phyloP scores from a whole-genome alignment of 805 yeast genomes.

The Wickerhamiella sorbophila region DNA sequence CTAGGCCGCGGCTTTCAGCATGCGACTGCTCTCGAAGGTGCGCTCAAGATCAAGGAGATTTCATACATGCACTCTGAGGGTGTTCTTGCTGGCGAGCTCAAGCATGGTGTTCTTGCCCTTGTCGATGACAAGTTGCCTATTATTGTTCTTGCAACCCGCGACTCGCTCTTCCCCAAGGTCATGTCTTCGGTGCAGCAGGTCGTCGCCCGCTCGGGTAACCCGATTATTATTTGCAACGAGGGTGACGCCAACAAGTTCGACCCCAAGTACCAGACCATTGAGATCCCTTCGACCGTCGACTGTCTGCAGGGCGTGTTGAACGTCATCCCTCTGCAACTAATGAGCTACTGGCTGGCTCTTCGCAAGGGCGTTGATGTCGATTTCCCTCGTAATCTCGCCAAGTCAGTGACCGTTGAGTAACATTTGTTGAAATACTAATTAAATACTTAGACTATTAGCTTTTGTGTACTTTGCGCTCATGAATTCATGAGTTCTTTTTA shows the following conservation, averaged over 20 bases:
- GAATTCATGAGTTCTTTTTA: not conserved
- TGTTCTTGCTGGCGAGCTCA: constrained; percentile 96
- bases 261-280: constrained; percentile 38
- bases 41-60: constrained; percentile 93
- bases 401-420: constrained; percentile 93
- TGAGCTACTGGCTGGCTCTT: constrained; percentile 94
- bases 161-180: constrained; percentile 89
- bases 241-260: constrained; percentile 38
- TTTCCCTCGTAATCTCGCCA: constrained; percentile 97
- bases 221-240: constrained; percentile 82
- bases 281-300: constrained; percentile 91
- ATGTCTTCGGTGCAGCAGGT: constrained; percentile 94
- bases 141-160: constrained; percentile 91
- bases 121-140: constrained; percentile 91
- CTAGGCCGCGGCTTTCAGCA: constrained; percentile 96
- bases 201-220: constrained; percentile 93
- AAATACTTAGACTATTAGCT: not conserved
- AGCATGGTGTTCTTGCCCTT: constrained; percentile 94
- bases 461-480: too few relatives aligned
- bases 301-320: constrained; percentile 94
- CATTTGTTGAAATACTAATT: too few relatives aligned
- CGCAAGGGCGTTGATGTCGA: constrained; percentile 93
- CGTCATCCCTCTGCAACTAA: constrained; percentile 86
- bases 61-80: constrained; percentile 99
- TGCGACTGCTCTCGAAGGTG: constrained; percentile 97